Percentiles rank a stretch among this genome's conserved stretches.
These are phyloP conservation scores for Microdochium bolleyi DNA, from an alignment of 2,329 filamentous ascomycete genomes.

Conservation along the genomic window DNA sequence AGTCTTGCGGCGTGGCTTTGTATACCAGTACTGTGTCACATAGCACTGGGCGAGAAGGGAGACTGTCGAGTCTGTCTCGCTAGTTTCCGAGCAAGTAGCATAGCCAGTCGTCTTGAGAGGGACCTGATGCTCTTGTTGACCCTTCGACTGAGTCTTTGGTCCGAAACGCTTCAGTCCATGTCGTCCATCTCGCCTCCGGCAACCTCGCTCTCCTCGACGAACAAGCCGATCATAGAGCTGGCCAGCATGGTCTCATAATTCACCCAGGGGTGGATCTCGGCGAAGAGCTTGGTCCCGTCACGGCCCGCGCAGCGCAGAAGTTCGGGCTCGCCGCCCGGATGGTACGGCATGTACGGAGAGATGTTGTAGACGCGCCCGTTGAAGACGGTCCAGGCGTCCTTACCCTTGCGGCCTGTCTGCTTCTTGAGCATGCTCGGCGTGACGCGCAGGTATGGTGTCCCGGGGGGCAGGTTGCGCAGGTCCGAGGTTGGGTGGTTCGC, in stretches of 20 bases:
- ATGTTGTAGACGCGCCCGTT: constrained; percentile 93
- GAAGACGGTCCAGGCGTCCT: constrained; percentile 84
- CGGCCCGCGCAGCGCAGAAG: constrained; percentile 54
- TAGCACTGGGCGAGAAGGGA: no score
- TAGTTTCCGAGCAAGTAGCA: no score
- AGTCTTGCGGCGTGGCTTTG: no score
- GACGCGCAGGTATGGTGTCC: constrained; percentile 58
- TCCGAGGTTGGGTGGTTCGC: constrained; percentile 53
- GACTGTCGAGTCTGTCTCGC: no score
- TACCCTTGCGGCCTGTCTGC: constrained; percentile 75
- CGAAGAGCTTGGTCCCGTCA: constrained; percentile 57
- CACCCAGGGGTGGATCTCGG: constrained; percentile 63
- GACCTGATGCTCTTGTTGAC: no score
- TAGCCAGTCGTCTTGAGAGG: no score
- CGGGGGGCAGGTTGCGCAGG: constrained; percentile 52
- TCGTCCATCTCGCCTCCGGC: constrained; percentile 38
- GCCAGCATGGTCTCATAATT: constrained; percentile 65
- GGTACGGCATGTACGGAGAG: constrained; percentile 79
- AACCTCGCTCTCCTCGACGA: constrained; percentile 46
- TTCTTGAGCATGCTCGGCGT: constrained; percentile 72
- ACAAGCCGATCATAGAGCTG: constrained; percentile 53
- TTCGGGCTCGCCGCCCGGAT: constrained; percentile 79
- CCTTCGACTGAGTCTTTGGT: constrained; percentile 2
- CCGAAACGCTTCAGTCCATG: constrained; percentile 42
- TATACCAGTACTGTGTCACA: no score